phyloP scores from a whole-genome alignment of 179 eudicot species.

The Silene vulgaris region DNA sequence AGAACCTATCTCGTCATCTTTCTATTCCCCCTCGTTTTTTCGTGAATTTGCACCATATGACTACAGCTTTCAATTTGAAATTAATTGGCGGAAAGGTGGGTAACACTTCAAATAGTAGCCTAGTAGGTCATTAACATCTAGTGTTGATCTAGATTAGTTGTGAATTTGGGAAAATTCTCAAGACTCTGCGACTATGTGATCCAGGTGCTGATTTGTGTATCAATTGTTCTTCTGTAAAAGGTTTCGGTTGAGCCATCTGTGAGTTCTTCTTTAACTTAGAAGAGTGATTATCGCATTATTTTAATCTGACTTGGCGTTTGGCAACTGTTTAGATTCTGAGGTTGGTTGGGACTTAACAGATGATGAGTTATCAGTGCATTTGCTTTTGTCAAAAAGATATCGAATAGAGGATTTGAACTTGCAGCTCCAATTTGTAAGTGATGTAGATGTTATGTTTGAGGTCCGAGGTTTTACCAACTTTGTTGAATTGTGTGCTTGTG shows the following conservation, averaged over 20 bases:
- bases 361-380: slow-evolving; percentile 15
- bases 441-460: slow-evolving; percentile 10
- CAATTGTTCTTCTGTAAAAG: slow-evolving; percentile 67
- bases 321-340: slow-evolving; percentile 18
- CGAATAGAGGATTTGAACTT: slow-evolving; percentile 18
- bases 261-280: slow-evolving; percentile 69
- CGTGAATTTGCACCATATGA: slow-evolving; percentile 8
- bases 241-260: slow-evolving; percentile 69
- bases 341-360: slow-evolving; percentile 21
- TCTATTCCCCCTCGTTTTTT: background rate
- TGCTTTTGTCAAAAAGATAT: slow-evolving; percentile 16
- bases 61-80: background rate
- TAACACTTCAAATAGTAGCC: background rate
- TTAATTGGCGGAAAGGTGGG: slow-evolving; percentile 7
- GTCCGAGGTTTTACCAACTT: slow-evolving; percentile 10
- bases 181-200: slow-evolving; percentile 46
- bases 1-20: background rate
- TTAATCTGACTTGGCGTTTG: slow-evolving; percentile 28
- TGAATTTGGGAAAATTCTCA: slow-evolving; percentile 24
- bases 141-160: slow-evolving; percentile 20
- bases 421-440: slow-evolving; percentile 10
- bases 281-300: slow-evolving; percentile 37
- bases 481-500: slow-evolving; percentile 9
- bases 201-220: slow-evolving; percentile 74
- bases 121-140: background rate